Evolutionary conservation across 495 filamentous ascomycete species (phyloP), one percentile per base, ranked within the genome.

Genomic region (Pyrenula massariospora): DNA sequence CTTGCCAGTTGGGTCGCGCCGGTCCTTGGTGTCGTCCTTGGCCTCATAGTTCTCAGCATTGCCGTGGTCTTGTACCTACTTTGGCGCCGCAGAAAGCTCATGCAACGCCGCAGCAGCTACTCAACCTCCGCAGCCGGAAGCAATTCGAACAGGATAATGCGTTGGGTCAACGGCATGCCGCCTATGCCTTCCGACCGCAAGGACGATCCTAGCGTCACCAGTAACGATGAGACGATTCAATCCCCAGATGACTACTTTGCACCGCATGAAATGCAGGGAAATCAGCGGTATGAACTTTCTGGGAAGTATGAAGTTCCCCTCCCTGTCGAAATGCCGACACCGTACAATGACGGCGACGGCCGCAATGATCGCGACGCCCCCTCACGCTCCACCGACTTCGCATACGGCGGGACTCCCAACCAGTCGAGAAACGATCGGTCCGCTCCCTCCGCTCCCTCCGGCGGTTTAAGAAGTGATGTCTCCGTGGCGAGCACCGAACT

Each of bases 1-100:
- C 70, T 82, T 11, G 84, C 84, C 2, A 65, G 63, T 0, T 89
- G 81, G 70, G 71, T 86, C 1, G 78, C 75, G 0, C 82, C 84
- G 1, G 77, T 89, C 1, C 72, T 90, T 19, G 86, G 84, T 2
- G 82, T 85, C 2, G 75, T 88, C 0, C 68, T 84, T 1, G 84
- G 84, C 10, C 70, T 89, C 1, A 63, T 86, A 25, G 70, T 83
- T 53, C 56, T 88, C 20, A 75, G 76, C 20, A 75, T 75, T 21
- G 62, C 80, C 3, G 70, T 72, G 22, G 73, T 79, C 2, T 66
- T 68, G 15, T 72, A 82, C 53, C 65, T 86, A 2, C 70, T 85
- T 12, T 85, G 73, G 57, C 72, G 81, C 12, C 5, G 31, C 5
- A 74, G 76, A 2, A 71, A 77, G 24, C 77, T 63, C 56, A 57